Evolutionary conservation across 176 grass and related monocot species (phyloP).

Genomic region (Phoenix roebelenii): DNA sequence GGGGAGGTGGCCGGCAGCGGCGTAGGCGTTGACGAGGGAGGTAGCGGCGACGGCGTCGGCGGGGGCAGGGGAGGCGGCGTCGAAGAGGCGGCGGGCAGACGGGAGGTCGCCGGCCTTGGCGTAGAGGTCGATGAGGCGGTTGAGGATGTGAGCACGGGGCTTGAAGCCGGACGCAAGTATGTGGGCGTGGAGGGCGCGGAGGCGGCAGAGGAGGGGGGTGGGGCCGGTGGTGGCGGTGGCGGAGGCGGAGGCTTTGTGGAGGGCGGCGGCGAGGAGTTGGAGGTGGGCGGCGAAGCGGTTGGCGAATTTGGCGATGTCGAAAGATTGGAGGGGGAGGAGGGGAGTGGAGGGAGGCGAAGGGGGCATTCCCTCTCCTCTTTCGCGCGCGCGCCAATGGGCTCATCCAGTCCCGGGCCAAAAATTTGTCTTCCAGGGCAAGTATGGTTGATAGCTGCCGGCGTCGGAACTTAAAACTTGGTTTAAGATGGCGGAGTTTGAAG

Average conservation of each 20-base stretch:
- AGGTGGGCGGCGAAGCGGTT: slow-evolving; percentile 33
- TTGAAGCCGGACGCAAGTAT: slow-evolving; percentile 53
- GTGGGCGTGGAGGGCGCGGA: slow-evolving; percentile 65
- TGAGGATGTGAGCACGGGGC: slow-evolving; percentile 56
- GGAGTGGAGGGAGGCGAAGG: neutral
- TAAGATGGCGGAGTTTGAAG: too few species aligned
- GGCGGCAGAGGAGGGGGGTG: slow-evolving; percentile 17
- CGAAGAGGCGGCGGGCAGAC: slow-evolving; percentile 50
- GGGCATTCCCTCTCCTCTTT: neutral
- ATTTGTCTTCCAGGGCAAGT: too few species aligned
- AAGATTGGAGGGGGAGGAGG: slow-evolving; percentile 8
- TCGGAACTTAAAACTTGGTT: too few species aligned
- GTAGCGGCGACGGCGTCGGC: slow-evolving; percentile 44
- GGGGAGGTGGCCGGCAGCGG: slow-evolving; percentile 40
- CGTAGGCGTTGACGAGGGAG: slow-evolving; percentile 55
- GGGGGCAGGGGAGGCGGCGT: slow-evolving; percentile 5
- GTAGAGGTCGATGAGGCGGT: slow-evolving; percentile 91
- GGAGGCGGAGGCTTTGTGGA: slow-evolving; percentile 20
- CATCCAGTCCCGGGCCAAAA: too few species aligned
- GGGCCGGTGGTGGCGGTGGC: neutral
- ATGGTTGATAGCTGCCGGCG: too few species aligned
- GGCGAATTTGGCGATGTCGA: slow-evolving; percentile 4
- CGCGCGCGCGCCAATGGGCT: too few species aligned
- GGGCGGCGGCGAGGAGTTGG: slow-evolving; percentile 19
- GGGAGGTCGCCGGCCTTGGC: slow-evolving; percentile 49